Evolutionary conservation across 257 asterid species (phyloP), one percentile per base, ranked within the genome.

Genomic region (Jacaranda copaia): DNA sequence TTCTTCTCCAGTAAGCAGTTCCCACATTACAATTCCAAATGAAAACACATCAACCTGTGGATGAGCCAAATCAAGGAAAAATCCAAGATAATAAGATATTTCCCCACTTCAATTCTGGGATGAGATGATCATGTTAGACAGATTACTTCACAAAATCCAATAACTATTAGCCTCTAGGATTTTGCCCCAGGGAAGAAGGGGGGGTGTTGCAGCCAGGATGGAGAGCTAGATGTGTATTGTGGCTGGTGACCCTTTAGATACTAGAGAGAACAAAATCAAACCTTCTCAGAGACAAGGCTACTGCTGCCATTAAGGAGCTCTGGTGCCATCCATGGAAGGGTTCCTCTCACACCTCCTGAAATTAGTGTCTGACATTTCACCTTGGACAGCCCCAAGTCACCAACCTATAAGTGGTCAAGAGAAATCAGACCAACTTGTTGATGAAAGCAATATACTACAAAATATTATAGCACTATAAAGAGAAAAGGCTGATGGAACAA

Each of bases 301-400:
- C 96, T 96, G 88, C 97, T 90, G 58, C 99, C 99, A 70, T 96
- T 96, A 13, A 96, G 98, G 78, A 96, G 99, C 87, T 96, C 99
- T 0, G 99, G 99, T 38, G 99, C 99, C 98, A 96, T 96, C 99
- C 99, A 96, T 59, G 99, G 99, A 81, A 96, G 99, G n/a, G 99
- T 96, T 77, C 99, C 99, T 51, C 99, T 87, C 73, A 96, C 99
- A 19, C 99, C 99, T 19, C 98, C 99, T 35, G 99, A 96, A 65
- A 96, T 96, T 64, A 96, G 82, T 1, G 99, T 96, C 64, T 91
- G 97, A 70, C 99, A 89, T 81, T 96, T 96, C 84, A 93, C 97
- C 89, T 96, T 96, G 61, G 98, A 96, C 65, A 96, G 89, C 65
- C 99, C 99, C 91, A 96, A 83, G 85, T 96, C 99, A 74, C 98